Evolutionary conservation across 495 filamentous ascomycete genomes (phyloP), one percentile per base, ranked within the genome.

Genomic region (Xylaria scruposa): DNA sequence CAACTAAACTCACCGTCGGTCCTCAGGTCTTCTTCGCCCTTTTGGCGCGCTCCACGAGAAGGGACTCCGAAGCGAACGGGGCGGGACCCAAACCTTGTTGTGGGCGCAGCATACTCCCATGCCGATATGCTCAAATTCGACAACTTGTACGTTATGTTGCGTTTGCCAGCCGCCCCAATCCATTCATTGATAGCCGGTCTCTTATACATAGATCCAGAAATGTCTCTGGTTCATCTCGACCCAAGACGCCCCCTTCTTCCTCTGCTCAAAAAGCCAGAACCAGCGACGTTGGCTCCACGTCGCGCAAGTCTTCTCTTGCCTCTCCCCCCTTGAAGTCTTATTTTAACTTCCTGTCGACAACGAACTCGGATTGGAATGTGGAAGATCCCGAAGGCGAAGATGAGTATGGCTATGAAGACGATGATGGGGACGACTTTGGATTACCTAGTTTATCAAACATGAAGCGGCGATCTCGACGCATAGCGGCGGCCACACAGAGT

Each of bases 31-130:
- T 86, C 88, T 73, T 95, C 96, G 71, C 93, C 96, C 1, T 99
- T 99, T 81, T 99, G 96, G 96, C 90, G 91, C 73, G 88, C 88
- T 68, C 81, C 81, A 54, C 81, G 81, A 73, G 85, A 88, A 70
- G 79, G 80, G 70, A 84, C 86, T 58, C 80, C 85, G 17, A 81
- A 83, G 62, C 85, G 81, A 74, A 91, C 86, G 77, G 81, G 84
- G 51, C 84, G 89, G 78, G 93, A 95, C 67, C 83, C 88, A 33
- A 91, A 87, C 70, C 88, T 94, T 46, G 93, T 99, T n/a, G 91
- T 98, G 54, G 96, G 96, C 67, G 96, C 96, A 66, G 91, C 95
- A 58, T 99, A 99, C 80, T 98, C 96, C 47, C 97, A 99, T 82
- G 92, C 94, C 42, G 94, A 97, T 82, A 93, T 97, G 75, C 85